Evolutionary conservation across 176 grass and related monocot species (phyloP), one percentile per base, ranked within the genome.

Genomic region (Calamus simplicifolius): DNA sequence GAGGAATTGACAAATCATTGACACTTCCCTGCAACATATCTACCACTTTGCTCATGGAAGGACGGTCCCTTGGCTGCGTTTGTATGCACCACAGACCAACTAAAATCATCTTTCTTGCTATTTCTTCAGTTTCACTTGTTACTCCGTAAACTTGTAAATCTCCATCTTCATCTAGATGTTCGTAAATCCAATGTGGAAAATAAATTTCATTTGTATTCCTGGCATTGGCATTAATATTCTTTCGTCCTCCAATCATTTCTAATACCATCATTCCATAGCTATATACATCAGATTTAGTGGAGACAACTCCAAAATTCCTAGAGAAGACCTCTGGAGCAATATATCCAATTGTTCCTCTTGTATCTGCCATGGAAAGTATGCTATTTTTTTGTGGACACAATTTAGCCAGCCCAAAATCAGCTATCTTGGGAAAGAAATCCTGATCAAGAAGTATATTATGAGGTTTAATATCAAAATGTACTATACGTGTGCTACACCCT

Each of bases 401-500:
- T 65, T 90, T 90, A 0, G 82, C 87, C 8, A 90, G 56, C 25
- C 87, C 87, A 58, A 85, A 90, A 58, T 85, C 82, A 3, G 82
- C 82, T 38, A 85, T 82, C 57, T 90, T 90, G 1, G 88, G 88
- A 25, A 57, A 70, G 14, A 87, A 87, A 0, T 81, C 58, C 18
- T 81, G n/a, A 14, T 84, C 77, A 1, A 93, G 26, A 55, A 93
- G 73, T 5, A 87, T 78, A 10, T 92, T 92, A 0, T 87, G 77
- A 18, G 88, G 83, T 53, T 92, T 92, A 30, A 92, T 84, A 51
- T 92, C 88, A 56, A 87, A 92, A 81, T 92, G 88, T n/a, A 92
- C 75, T 23, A 87, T 87, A 3, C 61, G 80, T 1, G 73, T 65
- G 16, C 6, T 89, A 25, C 85, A 84, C 14, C 73, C 73, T 1